A percentile compares a stretch with the other conserved stretches of the same genome.
phyloP scores from a whole-genome alignment of 306 rosid genomes.

The Glycine tomentella region DNA sequence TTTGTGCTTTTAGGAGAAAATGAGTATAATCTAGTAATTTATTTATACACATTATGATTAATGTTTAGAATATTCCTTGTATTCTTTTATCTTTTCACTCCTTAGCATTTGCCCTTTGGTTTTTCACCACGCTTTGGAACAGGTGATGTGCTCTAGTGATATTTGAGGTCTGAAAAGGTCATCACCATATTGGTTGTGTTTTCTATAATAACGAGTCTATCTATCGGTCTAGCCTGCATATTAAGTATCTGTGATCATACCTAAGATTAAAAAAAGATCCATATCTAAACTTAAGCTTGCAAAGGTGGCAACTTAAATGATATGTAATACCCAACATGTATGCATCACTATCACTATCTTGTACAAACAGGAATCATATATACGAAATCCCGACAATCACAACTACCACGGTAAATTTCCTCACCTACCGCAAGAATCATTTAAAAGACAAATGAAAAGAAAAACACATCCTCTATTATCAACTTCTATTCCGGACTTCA shows the following conservation, averaged over 20 bases:
- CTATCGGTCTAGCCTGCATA: neutral
- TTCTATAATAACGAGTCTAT: neutral
- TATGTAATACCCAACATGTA: neutral
- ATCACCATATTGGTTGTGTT: constrained; percentile 6
- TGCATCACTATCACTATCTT: neutral
- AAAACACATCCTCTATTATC: neutral
- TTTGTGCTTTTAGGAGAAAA: constrained; percentile 22
- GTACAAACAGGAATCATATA: neutral
- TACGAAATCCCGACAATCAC: neutral
- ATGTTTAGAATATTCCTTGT: constrained; percentile 14
- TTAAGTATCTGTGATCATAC: neutral
- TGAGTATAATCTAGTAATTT: constrained; percentile 26
- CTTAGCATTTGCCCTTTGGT: constrained; percentile 5
- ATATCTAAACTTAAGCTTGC: neutral
- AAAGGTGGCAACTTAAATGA: neutral
- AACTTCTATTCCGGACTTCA: neutral
- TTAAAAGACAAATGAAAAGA: neutral
- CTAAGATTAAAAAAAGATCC: neutral
- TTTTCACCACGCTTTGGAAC: neutral
- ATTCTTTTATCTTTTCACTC: constrained; percentile 29
- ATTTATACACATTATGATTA: constrained; percentile 12
- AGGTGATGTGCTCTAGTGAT: constrained; percentile 24
- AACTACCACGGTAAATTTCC: neutral
- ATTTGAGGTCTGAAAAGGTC: constrained; percentile 15
- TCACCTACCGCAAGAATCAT: neutral